Percentiles rank a stretch among this genome's conserved stretches.
Conservation (phyloP, 495 filamentous ascomycete species). For the Emericellopsis terricola region DNA sequence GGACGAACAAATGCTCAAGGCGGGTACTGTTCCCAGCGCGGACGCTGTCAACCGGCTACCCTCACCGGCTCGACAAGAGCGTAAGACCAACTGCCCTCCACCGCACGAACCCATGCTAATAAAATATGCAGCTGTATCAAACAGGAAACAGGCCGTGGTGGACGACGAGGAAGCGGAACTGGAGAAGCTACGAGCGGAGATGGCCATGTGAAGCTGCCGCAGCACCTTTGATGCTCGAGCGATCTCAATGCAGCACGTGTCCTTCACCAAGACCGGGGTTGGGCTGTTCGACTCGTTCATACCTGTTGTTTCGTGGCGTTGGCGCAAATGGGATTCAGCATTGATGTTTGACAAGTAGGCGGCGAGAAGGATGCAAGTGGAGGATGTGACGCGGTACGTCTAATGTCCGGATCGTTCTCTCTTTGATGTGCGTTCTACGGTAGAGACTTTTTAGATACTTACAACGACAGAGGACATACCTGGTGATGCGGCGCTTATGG, state of each 20-base stretch:
- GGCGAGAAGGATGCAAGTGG: too few relatives aligned
- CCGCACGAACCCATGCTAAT: slow-evolving; percentile 9
- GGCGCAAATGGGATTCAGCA: too few relatives aligned
- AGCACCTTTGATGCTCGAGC: not conserved
- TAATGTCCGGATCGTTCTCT: too few relatives aligned
- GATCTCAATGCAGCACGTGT: not conserved
- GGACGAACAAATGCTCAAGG: slow-evolving; percentile 85
- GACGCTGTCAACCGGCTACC: slow-evolving; percentile 60
- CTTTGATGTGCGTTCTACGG: too few relatives aligned
- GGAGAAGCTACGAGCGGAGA: slow-evolving; percentile 84
- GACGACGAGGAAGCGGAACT: slow-evolving; percentile 95
- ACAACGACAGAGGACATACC: too few relatives aligned
- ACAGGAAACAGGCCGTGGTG: slow-evolving; percentile 38
- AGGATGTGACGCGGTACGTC: too few relatives aligned
- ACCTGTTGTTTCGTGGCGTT: too few relatives aligned
- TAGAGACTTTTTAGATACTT: too few relatives aligned
- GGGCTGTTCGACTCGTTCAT: too few relatives aligned
- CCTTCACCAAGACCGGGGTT: too few relatives aligned
- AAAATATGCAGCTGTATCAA: slow-evolving; percentile 2
- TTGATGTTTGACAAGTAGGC: too few relatives aligned
- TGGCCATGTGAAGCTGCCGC: slow-evolving; percentile 58
- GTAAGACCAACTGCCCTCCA: slow-evolving; percentile 29
- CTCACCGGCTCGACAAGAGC: slow-evolving; percentile 46
- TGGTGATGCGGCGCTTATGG: too few relatives aligned
- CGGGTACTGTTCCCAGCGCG: slow-evolving; percentile 50